These are phyloP conservation scores for Bisporella sp. DNA, from an alignment of 2,329 filamentous ascomycete species.

Conservation along the genomic window DNA sequence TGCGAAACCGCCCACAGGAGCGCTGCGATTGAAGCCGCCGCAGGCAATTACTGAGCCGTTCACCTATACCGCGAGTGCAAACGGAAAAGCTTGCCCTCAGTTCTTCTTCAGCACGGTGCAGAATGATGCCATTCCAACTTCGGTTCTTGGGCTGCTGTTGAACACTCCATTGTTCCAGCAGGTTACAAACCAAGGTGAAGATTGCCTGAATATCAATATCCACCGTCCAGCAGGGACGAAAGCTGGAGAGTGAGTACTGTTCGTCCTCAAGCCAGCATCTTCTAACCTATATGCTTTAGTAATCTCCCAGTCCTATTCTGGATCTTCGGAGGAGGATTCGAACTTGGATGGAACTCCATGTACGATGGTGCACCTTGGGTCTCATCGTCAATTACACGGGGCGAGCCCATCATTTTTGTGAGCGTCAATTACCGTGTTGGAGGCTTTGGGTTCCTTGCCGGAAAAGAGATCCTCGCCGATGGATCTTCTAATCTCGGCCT, in stretches of 20 bases:
- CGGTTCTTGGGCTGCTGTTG: slow-evolving; percentile 43
- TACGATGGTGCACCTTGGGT: slow-evolving; percentile 42
- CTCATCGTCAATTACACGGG: slow-evolving; percentile 34
- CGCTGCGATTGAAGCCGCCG: slow-evolving; percentile 63
- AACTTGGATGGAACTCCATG: not conserved
- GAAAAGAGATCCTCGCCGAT: slow-evolving; percentile 59
- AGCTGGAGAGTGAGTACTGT: not conserved
- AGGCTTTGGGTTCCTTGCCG: slow-evolving; percentile 68
- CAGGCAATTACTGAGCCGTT: slow-evolving; percentile 50
- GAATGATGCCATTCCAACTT: slow-evolving; percentile 28
- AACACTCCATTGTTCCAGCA: slow-evolving; percentile 51
- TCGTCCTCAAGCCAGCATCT: not conserved
- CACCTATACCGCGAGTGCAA: slow-evolving; percentile 51
- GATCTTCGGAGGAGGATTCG: slow-evolving; percentile 58
- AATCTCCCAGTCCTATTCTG: slow-evolving; percentile 63
- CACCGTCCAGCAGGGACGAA: slow-evolving; percentile 50
- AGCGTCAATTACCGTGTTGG: slow-evolving; percentile 72
- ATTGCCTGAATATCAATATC: slow-evolving; percentile 57
- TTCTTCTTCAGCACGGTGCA: slow-evolving; percentile 51
- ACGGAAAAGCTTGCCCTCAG: slow-evolving; percentile 62
- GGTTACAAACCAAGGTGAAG: slow-evolving; percentile 48
- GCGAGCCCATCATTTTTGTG: slow-evolving; percentile 66
- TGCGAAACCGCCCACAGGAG: slow-evolving; percentile 60
- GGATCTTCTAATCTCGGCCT: slow-evolving; percentile 65
- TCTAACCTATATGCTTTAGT: slow-evolving; percentile 29